Conservation (phyloP, 441 rosid species). For the Geranium incanum region DNA sequence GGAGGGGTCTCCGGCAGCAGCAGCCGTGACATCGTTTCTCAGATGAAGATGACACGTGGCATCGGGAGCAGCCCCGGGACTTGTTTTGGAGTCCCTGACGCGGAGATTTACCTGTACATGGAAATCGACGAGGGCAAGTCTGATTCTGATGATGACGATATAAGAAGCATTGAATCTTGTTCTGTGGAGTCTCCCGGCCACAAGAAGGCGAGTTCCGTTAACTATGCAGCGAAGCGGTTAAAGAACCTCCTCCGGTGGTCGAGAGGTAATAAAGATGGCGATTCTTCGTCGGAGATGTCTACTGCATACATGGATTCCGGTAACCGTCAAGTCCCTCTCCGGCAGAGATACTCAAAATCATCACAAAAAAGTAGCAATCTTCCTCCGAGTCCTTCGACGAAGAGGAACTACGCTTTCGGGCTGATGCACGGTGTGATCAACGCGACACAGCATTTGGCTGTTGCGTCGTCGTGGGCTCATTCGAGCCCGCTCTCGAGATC, state of each 20-base stretch:
- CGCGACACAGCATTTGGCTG: conserved; percentile 35
- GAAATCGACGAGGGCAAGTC: conserved; percentile 29
- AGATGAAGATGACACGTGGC: conserved; percentile 44
- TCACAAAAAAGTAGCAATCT: conserved; percentile 28
- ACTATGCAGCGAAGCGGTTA: conserved; percentile 44
- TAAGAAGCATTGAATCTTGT: conserved; percentile 41
- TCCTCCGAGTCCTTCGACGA: conserved; percentile 65
- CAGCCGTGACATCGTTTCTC: conserved; percentile 35
- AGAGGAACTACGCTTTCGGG: conserved; percentile 54
- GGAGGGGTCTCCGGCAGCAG: conserved; percentile 55
- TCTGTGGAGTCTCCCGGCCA: conserved; percentile 20
- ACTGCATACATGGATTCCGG: conserved; percentile 18
- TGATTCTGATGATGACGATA: conserved; percentile 31
- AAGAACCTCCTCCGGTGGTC: conserved; percentile 66
- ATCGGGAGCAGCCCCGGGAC: conserved; percentile 74
- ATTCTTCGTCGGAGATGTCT: conserved; percentile 24
- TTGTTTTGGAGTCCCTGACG: conserved; percentile 70
- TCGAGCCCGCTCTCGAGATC: conserved; percentile 33
- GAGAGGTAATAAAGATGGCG: conserved; percentile 36
- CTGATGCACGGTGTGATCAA: conserved; percentile 69
- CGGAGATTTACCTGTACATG: conserved; percentile 70
- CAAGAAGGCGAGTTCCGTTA: conserved; percentile 37
- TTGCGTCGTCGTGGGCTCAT: conserved; percentile 33
- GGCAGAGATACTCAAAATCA: conserved; percentile 50
- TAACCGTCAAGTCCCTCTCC: conserved; percentile 47